A percentile compares a stretch with the other conserved stretches of the same genome.
Conservation (phyloP, 257 asterid species). For the Galeopsis tetrahit region DNA sequence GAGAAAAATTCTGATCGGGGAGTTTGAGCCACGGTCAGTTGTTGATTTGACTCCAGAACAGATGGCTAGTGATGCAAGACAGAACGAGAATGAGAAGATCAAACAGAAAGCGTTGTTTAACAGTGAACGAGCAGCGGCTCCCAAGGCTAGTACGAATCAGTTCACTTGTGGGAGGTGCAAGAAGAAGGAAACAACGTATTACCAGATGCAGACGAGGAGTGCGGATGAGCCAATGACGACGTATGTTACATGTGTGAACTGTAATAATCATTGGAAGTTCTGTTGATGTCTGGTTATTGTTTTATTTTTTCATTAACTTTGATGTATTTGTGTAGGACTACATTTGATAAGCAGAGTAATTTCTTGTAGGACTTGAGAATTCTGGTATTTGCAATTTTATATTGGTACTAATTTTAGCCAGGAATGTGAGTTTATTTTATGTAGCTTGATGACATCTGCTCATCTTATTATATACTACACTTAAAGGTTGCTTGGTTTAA, state of each 20-base stretch:
- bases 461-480: no score
- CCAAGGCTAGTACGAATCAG: conserved; percentile 74
- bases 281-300: conserved; percentile 51
- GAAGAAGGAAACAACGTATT: conserved; percentile 81
- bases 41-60: conserved; percentile 68
- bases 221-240: conserved; percentile 99
- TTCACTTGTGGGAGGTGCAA: conserved; percentile 85
- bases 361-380: conserved; percentile 20
- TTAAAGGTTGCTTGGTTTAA: background rate
- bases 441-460: background rate
- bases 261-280: conserved; percentile 88
- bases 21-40: conserved; percentile 51
- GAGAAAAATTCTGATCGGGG: conserved; percentile 73
- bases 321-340: conserved; percentile 12
- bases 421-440: background rate
- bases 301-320: conserved; percentile 30
- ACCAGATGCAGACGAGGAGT: conserved; percentile 95
- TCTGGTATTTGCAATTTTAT: background rate
- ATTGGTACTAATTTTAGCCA: conserved; percentile 10
- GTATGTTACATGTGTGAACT: conserved; percentile 88
- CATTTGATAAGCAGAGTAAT: conserved; percentile 18
- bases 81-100: conserved; percentile 63
- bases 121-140: conserved; percentile 67
- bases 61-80: conserved; percentile 91
- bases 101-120: conserved; percentile 84